Conservation (phyloP, 768 basidiomycete species). For the Pleurotus pulmonarius region DNA sequence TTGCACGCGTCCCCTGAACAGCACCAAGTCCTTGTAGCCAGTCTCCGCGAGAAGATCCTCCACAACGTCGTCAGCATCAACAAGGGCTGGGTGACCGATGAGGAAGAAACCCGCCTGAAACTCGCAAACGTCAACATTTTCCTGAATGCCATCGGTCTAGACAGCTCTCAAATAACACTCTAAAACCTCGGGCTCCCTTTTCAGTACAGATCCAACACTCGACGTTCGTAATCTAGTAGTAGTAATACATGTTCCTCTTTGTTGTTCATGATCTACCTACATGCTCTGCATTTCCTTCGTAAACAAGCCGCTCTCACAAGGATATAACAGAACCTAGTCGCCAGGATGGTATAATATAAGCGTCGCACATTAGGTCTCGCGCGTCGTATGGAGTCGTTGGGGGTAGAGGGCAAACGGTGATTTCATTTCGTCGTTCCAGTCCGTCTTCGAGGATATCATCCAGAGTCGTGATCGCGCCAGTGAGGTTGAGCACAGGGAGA, state of each 20-base stretch:
- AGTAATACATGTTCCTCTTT: not conserved
- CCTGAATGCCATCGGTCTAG: conserved; percentile 70
- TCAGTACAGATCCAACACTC: not conserved
- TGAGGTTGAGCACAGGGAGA: conserved; percentile 71
- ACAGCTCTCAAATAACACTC: conserved; percentile 67
- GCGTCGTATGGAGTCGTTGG: conserved; percentile 18
- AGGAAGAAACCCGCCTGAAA: conserved; percentile 73
- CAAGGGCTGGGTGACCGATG: conserved; percentile 68
- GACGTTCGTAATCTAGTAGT: too few species aligned
- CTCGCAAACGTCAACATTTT: conserved; percentile 92
- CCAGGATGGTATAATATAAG: not conserved
- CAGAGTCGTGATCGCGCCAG: conserved; percentile 41
- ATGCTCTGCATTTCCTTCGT: not conserved
- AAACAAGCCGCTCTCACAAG: conserved; percentile 1
- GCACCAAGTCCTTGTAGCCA: conserved; percentile 82
- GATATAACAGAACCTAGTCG: conserved; percentile 4
- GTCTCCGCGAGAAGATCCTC: conserved; percentile 88
- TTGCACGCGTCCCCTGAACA: conserved; percentile 82
- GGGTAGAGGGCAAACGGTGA: conserved; percentile 26
- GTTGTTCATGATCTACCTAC: conserved; percentile 4
- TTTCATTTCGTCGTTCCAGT: conserved; percentile 24
- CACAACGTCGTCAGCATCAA: conserved; percentile 82
- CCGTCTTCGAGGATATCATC: conserved; percentile 30
- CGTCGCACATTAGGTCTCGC: conserved; percentile 21
- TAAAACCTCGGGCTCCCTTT: conserved; percentile 21